Base-by-base conservation (phyloP, 352 stramenopile species). In the Phytophthora meadii region DNA sequence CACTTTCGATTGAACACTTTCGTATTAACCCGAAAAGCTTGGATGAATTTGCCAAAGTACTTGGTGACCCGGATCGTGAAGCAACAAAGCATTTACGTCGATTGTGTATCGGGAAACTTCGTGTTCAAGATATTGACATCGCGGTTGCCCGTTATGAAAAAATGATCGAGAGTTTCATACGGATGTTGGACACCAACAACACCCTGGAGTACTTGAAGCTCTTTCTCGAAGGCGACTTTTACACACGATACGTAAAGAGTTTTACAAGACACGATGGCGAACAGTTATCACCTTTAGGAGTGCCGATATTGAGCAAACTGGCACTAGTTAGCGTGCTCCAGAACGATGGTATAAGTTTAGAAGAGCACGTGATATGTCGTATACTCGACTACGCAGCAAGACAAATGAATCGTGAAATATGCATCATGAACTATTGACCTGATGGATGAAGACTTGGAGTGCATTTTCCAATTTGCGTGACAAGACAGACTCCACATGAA, bases 361-460 rank as follows among this genome's bases (percentile, higher is more conserved):
- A 30, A 58, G 25, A 47, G 2, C 19, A 54, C 8, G 10, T 53
- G 17, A 25, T 63, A 7, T 37, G 46, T 34, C 49, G 15, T 22
- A 45, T 76, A 28, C 65, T 76, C 17, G 32, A 17, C 8, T 72
- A 65, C 32, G 68, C 56, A 34, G 55, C 56, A 4, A 46, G 27
- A 11, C 51, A 44, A 12, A 22, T 53, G 3, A 61, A 32, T 15
- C 68, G 68, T 14, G 52, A 48, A 5, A 45, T 76, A 11, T 69
- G 50, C 19, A 65, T 76, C 36, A 40, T 76, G 24, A 67, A 72
- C 27, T 65, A 71, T 47, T 75, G 25, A 51, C 30, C 30, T 36
- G 30, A 14, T 8, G 30, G 30, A 36, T 36, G 11, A 14, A 36
- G 30, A 36, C 27, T 44, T 7, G 15, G 8, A 0, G n/a, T 44